Base-by-base conservation (phyloP, 2,329 filamentous ascomycete species). In the Diaporthe citri region DNA sequence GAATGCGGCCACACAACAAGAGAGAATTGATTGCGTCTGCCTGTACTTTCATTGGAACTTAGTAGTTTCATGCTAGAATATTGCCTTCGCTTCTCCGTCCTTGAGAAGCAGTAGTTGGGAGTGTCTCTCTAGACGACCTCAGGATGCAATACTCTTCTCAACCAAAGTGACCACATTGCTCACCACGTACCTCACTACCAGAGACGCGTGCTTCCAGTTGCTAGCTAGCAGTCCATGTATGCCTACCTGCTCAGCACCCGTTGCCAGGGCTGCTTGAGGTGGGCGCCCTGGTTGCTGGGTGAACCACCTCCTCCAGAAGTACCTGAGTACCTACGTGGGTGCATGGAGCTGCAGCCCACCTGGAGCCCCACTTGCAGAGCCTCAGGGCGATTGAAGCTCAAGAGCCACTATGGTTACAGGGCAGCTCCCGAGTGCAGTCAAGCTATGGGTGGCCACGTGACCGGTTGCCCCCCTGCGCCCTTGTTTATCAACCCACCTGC, bases 401-500 rank as follows among this genome's bases (percentile, higher is more conserved):
- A 46, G 0, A 25, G 13, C 62, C 43, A 9, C 46, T 67, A 22
- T 36, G 28, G 25, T 15, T 25, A 6, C 34, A 28, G 64, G 64
- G 62, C 12, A 67, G 64, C 64, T 67, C 34, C 28, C 22, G 7
- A 17, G 5, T 13, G 20, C 31, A 17, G 62, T 51, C 4, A 7
- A 51, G 43, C 43, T 20, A 2, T 20, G 9, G 46, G 62, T n/a
- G 25, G 15, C 20, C 43, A 51, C 62, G 20, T 66, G 62, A 52
- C 43, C 31, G 17, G 25, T 6, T 22, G 9, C 10, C 28, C 28
- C 10, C 10, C 10, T 67, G 41, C 22, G 31, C 2, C 8, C 31
- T 67, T 67, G 62, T 67, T 67, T 67, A 67, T 67, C 46, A 51
- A 39, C 52, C 41, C 57, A 31, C 41, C 70, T 57, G 52, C 70